phyloP scores from a whole-genome alignment of 768 basidiomycete genomes.

The Agrocybe praecox region DNA sequence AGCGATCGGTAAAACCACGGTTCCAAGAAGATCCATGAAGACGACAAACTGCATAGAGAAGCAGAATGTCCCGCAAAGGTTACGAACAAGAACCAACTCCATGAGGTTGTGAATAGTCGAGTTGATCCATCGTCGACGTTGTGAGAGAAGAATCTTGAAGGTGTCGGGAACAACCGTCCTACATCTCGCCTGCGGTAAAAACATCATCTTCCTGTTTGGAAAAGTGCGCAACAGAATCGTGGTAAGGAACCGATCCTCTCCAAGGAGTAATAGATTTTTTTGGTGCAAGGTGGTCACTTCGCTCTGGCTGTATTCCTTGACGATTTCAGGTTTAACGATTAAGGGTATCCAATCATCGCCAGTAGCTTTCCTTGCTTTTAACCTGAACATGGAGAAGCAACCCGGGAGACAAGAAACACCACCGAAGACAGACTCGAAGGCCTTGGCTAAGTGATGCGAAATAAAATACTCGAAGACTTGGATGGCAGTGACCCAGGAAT shows the following conservation, averaged over 20 bases:
- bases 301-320: constrained; percentile 94
- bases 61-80: constrained; percentile 98
- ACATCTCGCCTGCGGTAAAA: constrained; percentile 94
- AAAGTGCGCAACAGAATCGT: constrained; percentile 96
- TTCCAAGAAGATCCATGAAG: constrained; percentile 94
- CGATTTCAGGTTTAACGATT: constrained; percentile 95
- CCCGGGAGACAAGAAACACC: constrained; percentile 99
- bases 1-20: constrained; percentile 91
- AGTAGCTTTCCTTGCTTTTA: constrained; percentile 86
- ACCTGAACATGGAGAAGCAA: constrained; percentile 99
- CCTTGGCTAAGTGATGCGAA: constrained; percentile 97
- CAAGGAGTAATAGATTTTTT: constrained; percentile 94
- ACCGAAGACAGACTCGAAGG: constrained; percentile 98
- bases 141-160: constrained; percentile 90
- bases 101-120: constrained; percentile 99
- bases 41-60: constrained; percentile 99
- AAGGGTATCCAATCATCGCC: constrained; percentile 99
- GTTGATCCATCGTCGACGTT: constrained; percentile 99
- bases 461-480: constrained; percentile 99
- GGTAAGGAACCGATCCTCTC: constrained; percentile 98
- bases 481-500: constrained; percentile 98
- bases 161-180: constrained; percentile 96
- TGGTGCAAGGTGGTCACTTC: constrained; percentile 95
- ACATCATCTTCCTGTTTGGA: constrained; percentile 99
- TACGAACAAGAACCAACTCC: constrained; percentile 96